These are phyloP conservation scores for Inonotus hispidus DNA, from an alignment of 1,284 basidiomycete genomes.

Conservation along the genomic window DNA sequence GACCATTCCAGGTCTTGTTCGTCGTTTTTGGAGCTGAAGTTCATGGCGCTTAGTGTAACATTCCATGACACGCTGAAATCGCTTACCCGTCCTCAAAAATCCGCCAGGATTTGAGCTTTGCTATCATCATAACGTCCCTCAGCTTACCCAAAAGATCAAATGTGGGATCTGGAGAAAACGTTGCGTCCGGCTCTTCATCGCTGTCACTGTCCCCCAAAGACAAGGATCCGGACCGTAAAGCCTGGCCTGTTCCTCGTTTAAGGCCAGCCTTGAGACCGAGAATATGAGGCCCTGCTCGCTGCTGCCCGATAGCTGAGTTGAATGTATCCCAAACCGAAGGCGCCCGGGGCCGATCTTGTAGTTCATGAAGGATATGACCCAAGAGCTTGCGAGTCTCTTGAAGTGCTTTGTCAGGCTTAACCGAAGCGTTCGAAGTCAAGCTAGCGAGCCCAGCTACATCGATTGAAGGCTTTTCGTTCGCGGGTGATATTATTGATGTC, in stretches of 20 bases:
- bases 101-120: conserved; percentile 51
- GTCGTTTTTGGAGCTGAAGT: conserved; percentile 18
- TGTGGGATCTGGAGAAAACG: conserved; percentile 55
- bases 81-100: conserved; percentile 45
- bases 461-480: neutral
- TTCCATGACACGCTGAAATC: neutral
- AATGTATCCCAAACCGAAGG: conserved; percentile 42
- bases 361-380: conserved; percentile 50
- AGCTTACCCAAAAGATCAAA: conserved; percentile 58
- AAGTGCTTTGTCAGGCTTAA: conserved; percentile 35
- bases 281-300: conserved; percentile 4
- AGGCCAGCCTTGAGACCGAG: conserved; percentile 24
- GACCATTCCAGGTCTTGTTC: neutral
- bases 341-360: conserved; percentile 48
- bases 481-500: conserved; percentile 8
- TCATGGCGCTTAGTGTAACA: conserved; percentile 14
- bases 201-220: conserved; percentile 34
- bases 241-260: conserved; percentile 17
- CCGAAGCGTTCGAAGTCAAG: neutral
- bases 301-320: conserved; percentile 19
- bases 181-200: conserved; percentile 38
- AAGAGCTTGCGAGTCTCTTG: conserved; percentile 58
- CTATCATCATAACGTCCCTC: conserved; percentile 52
- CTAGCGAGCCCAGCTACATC: conserved; percentile 2
- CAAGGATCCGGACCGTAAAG: neutral